A percentile compares a stretch with the other conserved stretches of the same genome.
phyloP scores from a whole-genome alignment of 1,139 yeast species.

The Suhomyces bribrorum region DNA sequence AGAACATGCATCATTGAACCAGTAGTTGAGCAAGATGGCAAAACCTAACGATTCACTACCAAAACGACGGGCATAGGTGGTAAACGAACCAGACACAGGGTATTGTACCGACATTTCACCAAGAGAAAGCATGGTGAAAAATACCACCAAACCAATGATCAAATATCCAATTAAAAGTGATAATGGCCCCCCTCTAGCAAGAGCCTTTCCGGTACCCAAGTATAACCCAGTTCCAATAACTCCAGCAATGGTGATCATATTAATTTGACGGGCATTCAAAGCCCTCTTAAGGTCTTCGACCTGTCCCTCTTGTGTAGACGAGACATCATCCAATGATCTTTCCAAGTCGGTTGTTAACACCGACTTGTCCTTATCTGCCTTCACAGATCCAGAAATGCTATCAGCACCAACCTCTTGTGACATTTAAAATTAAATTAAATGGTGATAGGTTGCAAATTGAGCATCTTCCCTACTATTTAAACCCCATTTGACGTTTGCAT shows the following conservation, averaged over 20 bases:
- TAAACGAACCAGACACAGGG: constrained; percentile 66
- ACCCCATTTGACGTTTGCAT: no score
- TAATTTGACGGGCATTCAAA: constrained; percentile 53
- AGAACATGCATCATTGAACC: constrained; percentile 65
- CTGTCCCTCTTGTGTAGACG: constrained; percentile 11
- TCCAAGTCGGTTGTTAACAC: constrained; percentile 14
- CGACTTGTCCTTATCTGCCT: constrained; percentile 4
- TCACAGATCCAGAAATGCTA: not conserved
- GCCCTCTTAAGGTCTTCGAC: constrained; percentile 41
- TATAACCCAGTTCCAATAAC: constrained; percentile 71
- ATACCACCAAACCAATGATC: constrained; percentile 60
- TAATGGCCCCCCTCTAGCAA: constrained; percentile 65
- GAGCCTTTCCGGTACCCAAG: constrained; percentile 62
- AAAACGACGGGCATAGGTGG: constrained; percentile 58
- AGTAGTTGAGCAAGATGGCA: constrained; percentile 61
- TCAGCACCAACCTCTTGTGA: no score
- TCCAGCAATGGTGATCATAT: constrained; percentile 68
- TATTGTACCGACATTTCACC: constrained; percentile 68
- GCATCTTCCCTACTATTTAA: constrained; percentile 1
- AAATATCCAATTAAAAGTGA: constrained; percentile 59
- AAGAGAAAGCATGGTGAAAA: constrained; percentile 57
- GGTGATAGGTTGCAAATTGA: constrained; percentile 1
- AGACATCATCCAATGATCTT: constrained; percentile 8
- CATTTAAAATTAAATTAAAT: not conserved
- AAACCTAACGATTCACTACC: constrained; percentile 65